Percentiles rank a stretch among this genome's conserved stretches.
Conservation (phyloP, 495 filamentous ascomycete genomes). For the Aspergillus baeticus region DNA sequence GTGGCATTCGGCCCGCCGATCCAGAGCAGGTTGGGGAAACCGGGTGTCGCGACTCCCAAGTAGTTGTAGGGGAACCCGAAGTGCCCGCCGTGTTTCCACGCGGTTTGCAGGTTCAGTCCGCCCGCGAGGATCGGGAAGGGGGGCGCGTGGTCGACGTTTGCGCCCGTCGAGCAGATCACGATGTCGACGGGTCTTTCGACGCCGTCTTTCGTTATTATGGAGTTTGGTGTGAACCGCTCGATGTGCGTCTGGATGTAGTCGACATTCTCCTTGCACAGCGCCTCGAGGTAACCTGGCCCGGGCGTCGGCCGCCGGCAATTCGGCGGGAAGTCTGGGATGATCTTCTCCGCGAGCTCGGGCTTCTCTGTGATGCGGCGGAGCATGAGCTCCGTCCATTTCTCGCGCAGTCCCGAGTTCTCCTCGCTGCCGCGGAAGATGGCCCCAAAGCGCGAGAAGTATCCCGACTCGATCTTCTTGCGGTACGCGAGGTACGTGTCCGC, state of each 20-base stretch:
- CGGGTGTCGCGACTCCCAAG: constrained; percentile 58
- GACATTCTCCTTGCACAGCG: constrained; percentile 62
- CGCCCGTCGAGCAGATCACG: constrained; percentile 69
- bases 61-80: constrained; percentile 66
- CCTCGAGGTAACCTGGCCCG: constrained; percentile 70
- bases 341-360: constrained; percentile 51
- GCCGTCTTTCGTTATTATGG: constrained; percentile 56
- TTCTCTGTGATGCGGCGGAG: constrained; percentile 49
- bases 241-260: constrained; percentile 58
- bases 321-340: constrained; percentile 64
- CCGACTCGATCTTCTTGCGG: constrained; percentile 51
- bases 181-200: constrained; percentile 51
- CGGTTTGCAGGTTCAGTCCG: constrained; percentile 47
- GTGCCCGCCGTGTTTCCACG: constrained; percentile 51
- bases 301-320: constrained; percentile 71
- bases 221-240: constrained; percentile 52
- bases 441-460: constrained; percentile 56
- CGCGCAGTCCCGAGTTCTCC: constrained; percentile 45
- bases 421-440: constrained; percentile 54
- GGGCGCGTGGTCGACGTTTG: constrained; percentile 56
- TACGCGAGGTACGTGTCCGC: constrained; percentile 49
- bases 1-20: constrained; percentile 49
- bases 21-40: constrained; percentile 65
- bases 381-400: constrained; percentile 54
- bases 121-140: constrained; percentile 57